These are phyloP conservation scores for Phialophora tarda DNA, from an alignment of 2,329 filamentous ascomycete species.

Conservation along the genomic window DNA sequence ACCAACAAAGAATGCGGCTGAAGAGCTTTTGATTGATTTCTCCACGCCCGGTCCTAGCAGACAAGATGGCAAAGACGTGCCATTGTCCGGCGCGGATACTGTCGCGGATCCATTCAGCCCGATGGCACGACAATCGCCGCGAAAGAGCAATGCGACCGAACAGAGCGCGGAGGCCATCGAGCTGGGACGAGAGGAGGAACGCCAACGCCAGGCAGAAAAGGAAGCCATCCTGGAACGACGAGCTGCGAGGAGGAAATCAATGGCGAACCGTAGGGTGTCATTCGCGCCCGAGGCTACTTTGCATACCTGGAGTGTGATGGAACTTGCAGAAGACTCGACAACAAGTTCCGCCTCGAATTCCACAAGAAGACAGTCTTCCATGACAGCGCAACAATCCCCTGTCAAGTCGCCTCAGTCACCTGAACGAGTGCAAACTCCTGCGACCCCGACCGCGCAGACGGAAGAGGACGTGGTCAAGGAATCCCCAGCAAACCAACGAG, in stretches of 20 bases:
- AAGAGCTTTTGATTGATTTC: slow-evolving; percentile 51
- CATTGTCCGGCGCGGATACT: slow-evolving; percentile 59
- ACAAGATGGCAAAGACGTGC: slow-evolving; percentile 48
- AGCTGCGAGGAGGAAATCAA: slow-evolving; percentile 88
- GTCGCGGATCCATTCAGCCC: slow-evolving; percentile 41
- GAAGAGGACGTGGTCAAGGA: slow-evolving; percentile 63
- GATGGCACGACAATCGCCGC: slow-evolving; percentile 27
- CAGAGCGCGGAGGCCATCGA: slow-evolving; percentile 52
- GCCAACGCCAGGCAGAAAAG: slow-evolving; percentile 64
- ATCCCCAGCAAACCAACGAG: slow-evolving; percentile 69
- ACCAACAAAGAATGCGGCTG: slow-evolving; percentile 35
- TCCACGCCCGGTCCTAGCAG: slow-evolving; percentile 47
- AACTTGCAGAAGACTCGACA: slow-evolving; percentile 85
- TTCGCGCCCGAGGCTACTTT: slow-evolving; percentile 97
- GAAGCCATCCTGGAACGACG: slow-evolving; percentile 70
- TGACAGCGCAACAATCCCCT: slow-evolving; percentile 47
- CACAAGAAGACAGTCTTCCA: slow-evolving; percentile 72
- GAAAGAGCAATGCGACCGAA: slow-evolving; percentile 4
- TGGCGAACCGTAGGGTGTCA: slow-evolving; percentile 90
- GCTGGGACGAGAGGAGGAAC: slow-evolving; percentile 71
- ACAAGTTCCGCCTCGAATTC: slow-evolving; percentile 75
- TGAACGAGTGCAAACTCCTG: slow-evolving; percentile 58
- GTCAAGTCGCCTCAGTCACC: slow-evolving; percentile 23
- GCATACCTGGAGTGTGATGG: slow-evolving; percentile 94
- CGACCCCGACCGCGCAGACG: slow-evolving; percentile 66